Percentiles rank a stretch among this genome's conserved stretches.
Evolutionary conservation across 805 yeast species (phyloP).

Genomic region (Maudiozyma pseudohumilis): DNA sequence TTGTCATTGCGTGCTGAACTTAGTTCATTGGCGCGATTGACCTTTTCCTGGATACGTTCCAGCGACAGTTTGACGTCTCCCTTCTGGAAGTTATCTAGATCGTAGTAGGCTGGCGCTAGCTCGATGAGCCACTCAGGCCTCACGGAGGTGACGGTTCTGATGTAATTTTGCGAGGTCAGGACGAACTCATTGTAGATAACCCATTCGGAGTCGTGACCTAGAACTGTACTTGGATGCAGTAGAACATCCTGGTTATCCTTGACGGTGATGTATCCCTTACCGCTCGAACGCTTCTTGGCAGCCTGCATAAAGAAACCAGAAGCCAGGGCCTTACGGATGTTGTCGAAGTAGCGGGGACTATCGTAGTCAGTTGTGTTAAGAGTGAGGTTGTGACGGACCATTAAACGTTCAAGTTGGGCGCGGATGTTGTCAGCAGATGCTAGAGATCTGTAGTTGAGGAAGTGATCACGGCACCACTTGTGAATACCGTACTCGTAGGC

Average conservation of each 20-base stretch:
- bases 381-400: conserved; percentile 73
- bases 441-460: conserved; percentile 72
- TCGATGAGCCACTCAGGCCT: conserved; percentile 90
- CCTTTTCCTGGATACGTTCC: conserved; percentile 48
- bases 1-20: conserved; percentile 19
- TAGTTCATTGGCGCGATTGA: conserved; percentile 34
- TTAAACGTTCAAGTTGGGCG: conserved; percentile 67
- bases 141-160: conserved; percentile 84
- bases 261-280: conserved; percentile 78
- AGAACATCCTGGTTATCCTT: conserved; percentile 94
- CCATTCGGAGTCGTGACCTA: conserved; percentile 87
- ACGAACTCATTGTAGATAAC: conserved; percentile 93
- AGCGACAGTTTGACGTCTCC: conserved; percentile 65
- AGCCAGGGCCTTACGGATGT: conserved; percentile 75
- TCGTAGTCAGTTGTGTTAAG: conserved; percentile 59
- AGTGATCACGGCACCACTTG: conserved; percentile 90
- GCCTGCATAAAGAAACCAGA: conserved; percentile 98
- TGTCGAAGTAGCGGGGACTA: conserved; percentile 59
- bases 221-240: conserved; percentile 86
- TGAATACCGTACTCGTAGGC: conserved; percentile 54
- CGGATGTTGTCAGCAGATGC: conserved; percentile 82
- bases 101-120: conserved; percentile 57
- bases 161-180: conserved; percentile 83
- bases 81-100: conserved; percentile 52
- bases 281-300: conserved; percentile 79